phyloP scores from a whole-genome alignment of 2,329 filamentous ascomycete genomes.

The Alternaria conjuncta region DNA sequence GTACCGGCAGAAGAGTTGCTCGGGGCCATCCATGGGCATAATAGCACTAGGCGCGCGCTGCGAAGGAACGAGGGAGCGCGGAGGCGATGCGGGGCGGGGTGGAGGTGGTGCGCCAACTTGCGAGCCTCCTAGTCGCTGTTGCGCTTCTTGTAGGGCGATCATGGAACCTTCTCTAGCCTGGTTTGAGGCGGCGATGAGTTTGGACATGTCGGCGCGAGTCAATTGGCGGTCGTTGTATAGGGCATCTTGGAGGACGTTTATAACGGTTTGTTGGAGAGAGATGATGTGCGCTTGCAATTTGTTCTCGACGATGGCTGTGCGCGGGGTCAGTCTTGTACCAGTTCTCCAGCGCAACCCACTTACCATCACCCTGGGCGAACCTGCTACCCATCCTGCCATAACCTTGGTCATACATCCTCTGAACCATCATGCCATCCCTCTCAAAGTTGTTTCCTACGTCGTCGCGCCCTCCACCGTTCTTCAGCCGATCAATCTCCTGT shows the following conservation, averaged over 20 bases:
- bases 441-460: constrained; percentile 43
- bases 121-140: constrained; percentile 37
- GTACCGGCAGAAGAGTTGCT: constrained; percentile 45
- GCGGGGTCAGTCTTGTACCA: background rate
- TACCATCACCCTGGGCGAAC: constrained; percentile 51
- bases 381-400: constrained; percentile 44
- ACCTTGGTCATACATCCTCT: constrained; percentile 47
- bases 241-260: constrained; percentile 53
- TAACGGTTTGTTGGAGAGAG: constrained; percentile 53
- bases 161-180: constrained; percentile 51
- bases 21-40: constrained; percentile 12
- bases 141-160: constrained; percentile 45
- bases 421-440: constrained; percentile 43
- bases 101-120: background rate
- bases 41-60: constrained; percentile 35
- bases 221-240: constrained; percentile 49
- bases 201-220: constrained; percentile 48
- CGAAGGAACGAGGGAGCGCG: constrained; percentile 28
- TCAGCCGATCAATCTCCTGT: constrained; percentile 30
- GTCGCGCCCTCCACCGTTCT: constrained; percentile 28
- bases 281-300: constrained; percentile 53
- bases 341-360: constrained; percentile 9
- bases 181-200: constrained; percentile 50
- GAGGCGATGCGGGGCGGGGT: constrained; percentile 25
- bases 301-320: constrained; percentile 50